Conservation (phyloP, 345 rosid genomes). For the Reutealis trisperma region DNA sequence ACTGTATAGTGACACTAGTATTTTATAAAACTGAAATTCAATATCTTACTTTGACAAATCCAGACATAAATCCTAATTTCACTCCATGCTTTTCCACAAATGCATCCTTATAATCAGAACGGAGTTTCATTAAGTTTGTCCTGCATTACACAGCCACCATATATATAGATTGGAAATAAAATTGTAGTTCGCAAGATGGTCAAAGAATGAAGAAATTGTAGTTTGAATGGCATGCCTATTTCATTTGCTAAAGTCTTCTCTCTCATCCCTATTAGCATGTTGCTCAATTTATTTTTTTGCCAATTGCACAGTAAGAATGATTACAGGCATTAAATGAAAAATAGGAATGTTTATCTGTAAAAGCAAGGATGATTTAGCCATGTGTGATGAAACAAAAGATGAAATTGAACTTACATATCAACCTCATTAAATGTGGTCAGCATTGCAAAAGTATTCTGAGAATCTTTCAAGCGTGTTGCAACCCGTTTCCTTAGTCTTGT, state of each 20-base stretch:
- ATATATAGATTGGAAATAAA: background rate
- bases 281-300: background rate
- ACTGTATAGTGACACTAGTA: background rate
- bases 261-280: background rate
- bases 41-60: conserved; percentile 64
- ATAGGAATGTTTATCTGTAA: background rate
- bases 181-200: background rate
- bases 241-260: background rate
- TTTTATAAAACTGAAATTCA: conserved; percentile 30
- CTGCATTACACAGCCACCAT: conserved; percentile 35
- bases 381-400: background rate
- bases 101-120: conserved; percentile 95
- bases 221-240: background rate
- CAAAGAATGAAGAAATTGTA: background rate
- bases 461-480: conserved; percentile 92
- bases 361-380: background rate
- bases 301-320: background rate
- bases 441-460: conserved; percentile 95
- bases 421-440: conserved; percentile 98
- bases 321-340: background rate
- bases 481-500: conserved; percentile 96
- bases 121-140: conserved; percentile 98
- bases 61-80: conserved; percentile 96
- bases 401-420: conserved; percentile 65
- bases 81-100: conserved; percentile 97